Conservation (phyloP, 148 eudicot species). For the Chenopodium berlandieri region DNA sequence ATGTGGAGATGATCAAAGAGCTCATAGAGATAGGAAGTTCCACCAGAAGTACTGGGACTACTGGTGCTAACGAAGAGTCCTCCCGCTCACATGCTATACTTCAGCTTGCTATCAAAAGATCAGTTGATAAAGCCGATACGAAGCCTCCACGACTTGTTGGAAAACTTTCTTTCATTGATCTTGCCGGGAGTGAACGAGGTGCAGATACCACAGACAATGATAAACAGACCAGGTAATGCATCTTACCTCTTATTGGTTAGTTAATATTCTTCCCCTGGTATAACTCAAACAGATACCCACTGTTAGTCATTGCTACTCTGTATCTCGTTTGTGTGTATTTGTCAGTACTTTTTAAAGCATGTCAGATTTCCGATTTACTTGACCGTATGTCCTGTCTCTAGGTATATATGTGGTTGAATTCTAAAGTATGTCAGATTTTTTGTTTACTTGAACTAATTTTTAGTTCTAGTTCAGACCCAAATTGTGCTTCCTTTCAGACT, state of each 20-base stretch:
- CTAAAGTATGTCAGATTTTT: neutral
- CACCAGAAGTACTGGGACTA: constrained; percentile 94
- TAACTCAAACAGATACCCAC: too few species aligned
- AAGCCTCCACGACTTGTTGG: constrained; percentile 84
- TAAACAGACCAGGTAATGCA: constrained; percentile 83
- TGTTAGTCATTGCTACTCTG: too few species aligned
- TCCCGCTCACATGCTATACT: constrained; percentile 99
- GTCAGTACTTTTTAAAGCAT: neutral
- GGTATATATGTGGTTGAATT: too few species aligned
- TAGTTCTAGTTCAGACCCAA: neutral
- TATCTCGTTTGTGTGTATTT: too few species aligned
- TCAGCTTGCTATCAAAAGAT: constrained; percentile 82
- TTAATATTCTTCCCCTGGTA: too few species aligned
- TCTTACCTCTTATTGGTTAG: too few species aligned
- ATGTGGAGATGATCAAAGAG: constrained; percentile 89
- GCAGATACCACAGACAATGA: constrained; percentile 99
- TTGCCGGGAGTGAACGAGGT: constrained; percentile 99
- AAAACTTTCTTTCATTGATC: constrained; percentile 96
- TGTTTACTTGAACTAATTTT: too few species aligned
- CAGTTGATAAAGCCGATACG: constrained; percentile 66
- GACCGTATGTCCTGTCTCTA: neutral
- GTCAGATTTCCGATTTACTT: neutral
- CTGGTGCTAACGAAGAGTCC: constrained; percentile 99
- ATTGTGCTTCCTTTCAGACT: neutral
- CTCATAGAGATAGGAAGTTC: constrained; percentile 92